Evolutionary conservation across 106 monocot species (phyloP).

Genomic region (Dioscorea alata): DNA sequence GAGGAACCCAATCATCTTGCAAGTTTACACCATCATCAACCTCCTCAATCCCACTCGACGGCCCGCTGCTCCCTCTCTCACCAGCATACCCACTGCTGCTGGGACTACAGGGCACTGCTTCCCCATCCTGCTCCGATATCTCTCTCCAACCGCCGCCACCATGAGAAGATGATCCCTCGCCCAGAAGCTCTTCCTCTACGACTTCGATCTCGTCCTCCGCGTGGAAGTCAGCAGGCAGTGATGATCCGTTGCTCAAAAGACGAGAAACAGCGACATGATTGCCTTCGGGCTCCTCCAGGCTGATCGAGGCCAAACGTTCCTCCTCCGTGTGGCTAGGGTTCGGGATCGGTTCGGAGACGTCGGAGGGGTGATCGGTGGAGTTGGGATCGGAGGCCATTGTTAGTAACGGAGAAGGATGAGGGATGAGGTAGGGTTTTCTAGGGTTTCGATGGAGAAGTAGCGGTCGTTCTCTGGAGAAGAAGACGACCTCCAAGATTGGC

Average conservation of each 20-base stretch:
- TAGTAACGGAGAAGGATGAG: too few relatives aligned
- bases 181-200: slow-evolving; percentile 11
- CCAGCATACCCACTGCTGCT: slow-evolving; percentile 91
- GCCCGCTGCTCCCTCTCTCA: slow-evolving; percentile 79
- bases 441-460: too few relatives aligned
- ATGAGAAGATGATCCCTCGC: slow-evolving; percentile 14
- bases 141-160: slow-evolving; percentile 17
- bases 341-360: not conserved
- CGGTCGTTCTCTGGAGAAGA: too few relatives aligned
- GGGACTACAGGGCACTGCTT: slow-evolving; percentile 42
- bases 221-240: slow-evolving; percentile 23
- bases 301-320: slow-evolving; percentile 19
- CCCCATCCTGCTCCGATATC: slow-evolving; percentile 31
- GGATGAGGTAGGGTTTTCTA: too few relatives aligned
- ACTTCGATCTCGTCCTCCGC: slow-evolving; percentile 25
- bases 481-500: too few relatives aligned
- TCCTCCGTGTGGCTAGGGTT: not conserved
- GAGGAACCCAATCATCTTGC: slow-evolving; percentile 42
- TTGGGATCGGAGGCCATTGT: slow-evolving; percentile 16
- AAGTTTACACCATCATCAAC: slow-evolving; percentile 15
- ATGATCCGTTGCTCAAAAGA: slow-evolving; percentile 39
- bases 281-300: slow-evolving; percentile 12
- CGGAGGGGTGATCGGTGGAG: not conserved
- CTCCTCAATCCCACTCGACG: slow-evolving; percentile 56
- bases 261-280: not conserved